Evolutionary conservation across 108 stramenopile genomes (phyloP).

Genomic region (Conticribra weissflogii): DNA sequence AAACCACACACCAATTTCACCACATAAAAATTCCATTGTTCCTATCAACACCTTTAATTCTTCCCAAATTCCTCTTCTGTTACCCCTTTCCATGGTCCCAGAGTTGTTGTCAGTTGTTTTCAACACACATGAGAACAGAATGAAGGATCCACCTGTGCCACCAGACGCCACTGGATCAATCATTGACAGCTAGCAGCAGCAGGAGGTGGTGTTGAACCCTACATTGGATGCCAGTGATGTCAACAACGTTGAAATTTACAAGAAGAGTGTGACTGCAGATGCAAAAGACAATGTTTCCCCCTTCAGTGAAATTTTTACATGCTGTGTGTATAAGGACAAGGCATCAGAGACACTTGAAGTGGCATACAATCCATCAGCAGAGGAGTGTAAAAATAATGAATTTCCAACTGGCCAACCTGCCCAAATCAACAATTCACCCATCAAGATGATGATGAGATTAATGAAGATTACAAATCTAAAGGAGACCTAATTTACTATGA

Average conservation of each 20-base stretch:
- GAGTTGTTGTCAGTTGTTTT: background rate
- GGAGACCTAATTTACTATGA: background rate
- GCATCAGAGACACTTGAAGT: too few relatives aligned
- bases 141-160: background rate
- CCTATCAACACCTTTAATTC: background rate
- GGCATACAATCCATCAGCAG: too few relatives aligned
- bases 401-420: too few relatives aligned
- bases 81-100: background rate
- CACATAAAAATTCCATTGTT: too few relatives aligned
- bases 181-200: too few relatives aligned
- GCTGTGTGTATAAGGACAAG: too few relatives aligned
- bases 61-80: background rate
- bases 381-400: too few relatives aligned
- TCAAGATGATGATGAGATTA: background rate
- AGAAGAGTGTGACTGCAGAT: background rate
- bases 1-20: too few relatives aligned
- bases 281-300: background rate
- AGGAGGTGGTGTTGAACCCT: too few relatives aligned
- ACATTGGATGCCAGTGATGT: too few relatives aligned
- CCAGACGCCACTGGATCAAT: too few relatives aligned
- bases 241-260: background rate
- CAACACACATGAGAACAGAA: background rate
- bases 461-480: background rate
- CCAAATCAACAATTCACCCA: background rate
- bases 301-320: background rate